phyloP scores from a whole-genome alignment of 768 basidiomycete species.

The Panaeolus papilionaceus region DNA sequence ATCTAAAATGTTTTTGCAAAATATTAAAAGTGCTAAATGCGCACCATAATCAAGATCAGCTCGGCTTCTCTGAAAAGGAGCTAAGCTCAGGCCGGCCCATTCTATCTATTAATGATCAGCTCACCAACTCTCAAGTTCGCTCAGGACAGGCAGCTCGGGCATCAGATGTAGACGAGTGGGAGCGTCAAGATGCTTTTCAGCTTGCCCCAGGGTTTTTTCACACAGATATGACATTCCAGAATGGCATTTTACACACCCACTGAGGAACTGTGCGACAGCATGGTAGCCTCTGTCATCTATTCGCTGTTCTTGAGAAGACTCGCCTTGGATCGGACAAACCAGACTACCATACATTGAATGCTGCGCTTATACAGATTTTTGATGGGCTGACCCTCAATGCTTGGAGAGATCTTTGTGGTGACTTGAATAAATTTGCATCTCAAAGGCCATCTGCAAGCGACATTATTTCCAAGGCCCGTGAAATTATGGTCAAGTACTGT shows the following conservation, averaged over 20 bases:
- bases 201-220: slow-evolving; percentile 41
- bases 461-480: slow-evolving; percentile 24
- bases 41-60: slow-evolving; percentile 17
- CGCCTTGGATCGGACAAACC: slow-evolving; percentile 35
- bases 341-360: slow-evolving; percentile 36
- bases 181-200: slow-evolving; percentile 31
- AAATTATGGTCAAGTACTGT: slow-evolving; percentile 33
- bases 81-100: slow-evolving; percentile 18
- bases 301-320: slow-evolving; percentile 33
- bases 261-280: not conserved
- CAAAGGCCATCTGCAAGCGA: slow-evolving; percentile 32
- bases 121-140: slow-evolving; percentile 28
- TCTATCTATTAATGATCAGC: slow-evolving; percentile 29
- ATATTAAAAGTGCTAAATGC: too few species aligned
- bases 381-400: slow-evolving; percentile 36
- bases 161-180: slow-evolving; percentile 30
- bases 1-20: too few species aligned
- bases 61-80: not conserved
- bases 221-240: slow-evolving; percentile 37
- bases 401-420: slow-evolving; percentile 33
- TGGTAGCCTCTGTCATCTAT: slow-evolving; percentile 29
- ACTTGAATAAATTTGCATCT: slow-evolving; percentile 24
- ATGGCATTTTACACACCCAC: slow-evolving; percentile 31
- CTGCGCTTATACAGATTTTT: slow-evolving; percentile 35
- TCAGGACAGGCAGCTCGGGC: slow-evolving; percentile 23